Percentiles rank a stretch among this genome's conserved stretches.
Evolutionary conservation across 345 rosid species (phyloP).

Genomic region (rapeseed (Brassica napus)): DNA sequence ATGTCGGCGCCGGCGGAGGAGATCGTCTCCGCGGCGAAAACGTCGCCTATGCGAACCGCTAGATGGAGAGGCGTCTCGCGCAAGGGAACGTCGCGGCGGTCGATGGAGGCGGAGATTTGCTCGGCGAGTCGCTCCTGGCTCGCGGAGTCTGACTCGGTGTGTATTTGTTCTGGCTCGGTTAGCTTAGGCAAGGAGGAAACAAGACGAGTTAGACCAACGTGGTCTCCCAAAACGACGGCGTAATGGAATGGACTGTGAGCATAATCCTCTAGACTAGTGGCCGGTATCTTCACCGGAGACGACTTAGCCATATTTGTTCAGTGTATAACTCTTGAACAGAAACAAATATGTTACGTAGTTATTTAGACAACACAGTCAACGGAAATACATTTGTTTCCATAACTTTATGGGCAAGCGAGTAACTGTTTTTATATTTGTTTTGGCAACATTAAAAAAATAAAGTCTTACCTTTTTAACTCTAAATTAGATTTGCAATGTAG

Average conservation of each 20-base stretch:
- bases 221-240: conserved; percentile 77
- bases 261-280: conserved; percentile 64
- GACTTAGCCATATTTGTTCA: conserved; percentile 35
- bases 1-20: conserved; percentile 76
- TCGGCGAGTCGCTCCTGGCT: conserved; percentile 64
- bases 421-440: neutral
- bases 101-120: conserved; percentile 63
- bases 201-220: conserved; percentile 55
- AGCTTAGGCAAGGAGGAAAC: conserved; percentile 68
- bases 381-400: neutral
- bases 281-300: conserved; percentile 42
- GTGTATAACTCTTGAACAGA: neutral
- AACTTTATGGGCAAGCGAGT: neutral
- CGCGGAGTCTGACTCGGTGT: conserved; percentile 66
- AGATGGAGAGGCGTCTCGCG: conserved; percentile 92
- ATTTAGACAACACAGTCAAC: conserved; percentile 21
- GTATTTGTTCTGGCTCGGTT: conserved; percentile 60
- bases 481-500: neutral
- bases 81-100: conserved; percentile 85
- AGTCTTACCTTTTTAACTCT: neutral
- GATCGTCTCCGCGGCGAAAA: conserved; percentile 50
- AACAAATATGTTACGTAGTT: conserved; percentile 2
- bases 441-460: neutral
- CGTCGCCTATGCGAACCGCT: conserved; percentile 69
- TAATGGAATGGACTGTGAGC: conserved; percentile 80